These are phyloP conservation scores for Pilasporangium apinafurcum DNA, from an alignment of 352 stramenopile genomes.

Conservation along the genomic window DNA sequence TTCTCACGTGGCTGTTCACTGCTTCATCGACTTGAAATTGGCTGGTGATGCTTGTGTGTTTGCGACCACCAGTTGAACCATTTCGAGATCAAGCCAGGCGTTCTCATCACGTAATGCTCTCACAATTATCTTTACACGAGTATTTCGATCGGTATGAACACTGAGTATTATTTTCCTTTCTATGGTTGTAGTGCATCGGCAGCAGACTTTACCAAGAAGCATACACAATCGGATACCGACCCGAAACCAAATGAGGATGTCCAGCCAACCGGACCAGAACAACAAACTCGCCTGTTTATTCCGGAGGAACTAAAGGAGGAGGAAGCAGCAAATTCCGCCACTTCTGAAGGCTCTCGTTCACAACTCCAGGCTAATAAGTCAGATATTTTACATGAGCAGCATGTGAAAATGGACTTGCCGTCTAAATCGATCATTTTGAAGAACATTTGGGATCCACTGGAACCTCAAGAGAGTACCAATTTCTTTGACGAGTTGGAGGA, in stretches of 20 bases:
- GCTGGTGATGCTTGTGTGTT: conserved; percentile 2
- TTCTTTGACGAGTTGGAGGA: conserved; percentile 77
- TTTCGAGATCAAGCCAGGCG: conserved; percentile 81
- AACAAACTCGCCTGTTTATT: conserved; percentile 4
- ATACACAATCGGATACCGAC: too few species aligned
- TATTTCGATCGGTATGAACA: too few species aligned
- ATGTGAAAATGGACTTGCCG: conserved; percentile 22
- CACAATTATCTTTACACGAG: neutral
- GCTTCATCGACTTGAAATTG: conserved; percentile 8
- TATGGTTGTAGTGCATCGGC: conserved; percentile 24
- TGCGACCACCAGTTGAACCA: conserved; percentile 48
- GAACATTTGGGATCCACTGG: conserved; percentile 56
- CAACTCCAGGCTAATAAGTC: too few species aligned
- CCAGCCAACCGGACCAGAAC: too few species aligned
- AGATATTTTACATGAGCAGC: too few species aligned
- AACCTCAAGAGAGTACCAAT: conserved; percentile 22
- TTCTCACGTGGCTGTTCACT: neutral
- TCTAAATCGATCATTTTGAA: conserved; percentile 59
- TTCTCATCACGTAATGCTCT: conserved; percentile 64
- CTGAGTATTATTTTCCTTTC: neutral
- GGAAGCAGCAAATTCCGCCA: neutral
- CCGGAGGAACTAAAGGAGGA: neutral
- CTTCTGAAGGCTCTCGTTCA: too few species aligned
- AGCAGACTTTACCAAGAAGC: conserved; percentile 40
- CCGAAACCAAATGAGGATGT: too few species aligned